Base-by-base conservation (phyloP, 148 eudicot species). In the Spergularia marina region DNA sequence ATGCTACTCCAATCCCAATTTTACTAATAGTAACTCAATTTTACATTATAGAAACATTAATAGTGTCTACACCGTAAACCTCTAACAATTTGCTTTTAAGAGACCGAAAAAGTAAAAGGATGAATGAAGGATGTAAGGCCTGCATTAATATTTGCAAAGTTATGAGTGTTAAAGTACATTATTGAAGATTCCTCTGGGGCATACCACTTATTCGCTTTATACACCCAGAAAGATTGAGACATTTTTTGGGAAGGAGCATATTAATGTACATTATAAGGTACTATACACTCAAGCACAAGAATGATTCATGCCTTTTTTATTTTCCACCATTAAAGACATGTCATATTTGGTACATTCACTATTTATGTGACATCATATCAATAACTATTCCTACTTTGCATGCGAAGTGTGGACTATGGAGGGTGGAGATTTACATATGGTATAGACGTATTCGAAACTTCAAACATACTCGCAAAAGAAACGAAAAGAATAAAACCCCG, bases 71-170 rank as follows among this genome's bases (percentile, higher is more conserved):
- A n/a, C n/a, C n/a, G n/a, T n/a, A n/a, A n/a, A n/a, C n/a, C n/a
- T n/a, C n/a, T n/a, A n/a, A n/a, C 0, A 23, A 23, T 23, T 23
- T 23, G 25, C 25, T 23, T n/a, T 53, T 20, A 68, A 20, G 21
- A 68, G 73, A 47, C 78, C 59, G 82, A 74, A 79, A 79, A 74
- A 18, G 78, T 20, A 68, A 74, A 68, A 60, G 65, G 63, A 69
- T 79, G 64, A 74, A 60, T 51, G 61, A 59, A 66, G 34, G 64
- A 67, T 76, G 39, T 36, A 67, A 63, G n/a, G 36, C 39, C 51
- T 54, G 54, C 61, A 77, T 59, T 62, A 30, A 30, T 14, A 30
- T 30, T 52, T 54, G 51, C 49, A 23, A 20, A 62, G n/a, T 18
- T 21, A 30, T 17, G 69, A n/a, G 69, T 41, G 20, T 16, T 51